Percentiles rank a stretch among this genome's conserved stretches.
These are phyloP conservation scores for Triticum dicoccoides DNA, from an alignment of 176 grass and related monocot species.

Conservation along the genomic window DNA sequence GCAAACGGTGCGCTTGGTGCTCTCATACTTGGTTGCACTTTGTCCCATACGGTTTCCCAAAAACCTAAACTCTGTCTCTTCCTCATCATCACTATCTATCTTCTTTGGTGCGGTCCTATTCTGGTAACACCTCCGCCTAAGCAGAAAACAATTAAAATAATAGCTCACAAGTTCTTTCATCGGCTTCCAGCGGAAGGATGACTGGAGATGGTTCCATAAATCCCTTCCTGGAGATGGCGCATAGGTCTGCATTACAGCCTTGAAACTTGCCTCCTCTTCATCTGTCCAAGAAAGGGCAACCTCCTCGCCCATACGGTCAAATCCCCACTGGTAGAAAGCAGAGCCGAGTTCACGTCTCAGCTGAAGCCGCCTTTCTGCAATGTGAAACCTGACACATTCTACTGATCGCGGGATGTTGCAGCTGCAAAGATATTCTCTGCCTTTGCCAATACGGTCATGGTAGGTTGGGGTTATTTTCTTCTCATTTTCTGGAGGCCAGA, in stretches of 20 bases:
- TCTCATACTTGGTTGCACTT: conserved; percentile 44
- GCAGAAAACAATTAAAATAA: conserved; percentile 87
- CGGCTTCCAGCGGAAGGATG: conserved; percentile 43
- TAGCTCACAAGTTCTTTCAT: conserved; percentile 72
- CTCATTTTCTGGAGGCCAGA: conserved; percentile 53
- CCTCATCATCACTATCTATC: conserved; percentile 89
- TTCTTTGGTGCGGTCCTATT: conserved; percentile 59
- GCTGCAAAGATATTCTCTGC: conserved; percentile 44
- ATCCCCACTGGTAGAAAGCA: conserved; percentile 72
- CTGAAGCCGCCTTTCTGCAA: conserved; percentile 54
- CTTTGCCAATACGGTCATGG: conserved; percentile 41
- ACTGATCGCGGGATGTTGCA: conserved; percentile 46
- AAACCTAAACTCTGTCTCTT: conserved; percentile 55
- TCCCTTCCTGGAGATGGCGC: conserved; percentile 39
- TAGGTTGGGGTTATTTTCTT: not conserved
- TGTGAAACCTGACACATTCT: conserved; percentile 67
- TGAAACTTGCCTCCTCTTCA: conserved; percentile 69
- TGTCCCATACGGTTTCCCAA: conserved; percentile 56
- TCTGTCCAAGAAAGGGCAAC: conserved; percentile 80
- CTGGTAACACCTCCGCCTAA: conserved; percentile 71
- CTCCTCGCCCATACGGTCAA: conserved; percentile 83
- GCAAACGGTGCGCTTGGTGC: not conserved
- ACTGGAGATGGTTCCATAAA: conserved; percentile 51
- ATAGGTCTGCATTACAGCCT: conserved; percentile 38
- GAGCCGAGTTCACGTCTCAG: conserved; percentile 52